A percentile compares a stretch with the other conserved stretches of the same genome.
Evolutionary conservation across 257 asterid genomes (phyloP).

Genomic region (Nicotiana undulata): DNA sequence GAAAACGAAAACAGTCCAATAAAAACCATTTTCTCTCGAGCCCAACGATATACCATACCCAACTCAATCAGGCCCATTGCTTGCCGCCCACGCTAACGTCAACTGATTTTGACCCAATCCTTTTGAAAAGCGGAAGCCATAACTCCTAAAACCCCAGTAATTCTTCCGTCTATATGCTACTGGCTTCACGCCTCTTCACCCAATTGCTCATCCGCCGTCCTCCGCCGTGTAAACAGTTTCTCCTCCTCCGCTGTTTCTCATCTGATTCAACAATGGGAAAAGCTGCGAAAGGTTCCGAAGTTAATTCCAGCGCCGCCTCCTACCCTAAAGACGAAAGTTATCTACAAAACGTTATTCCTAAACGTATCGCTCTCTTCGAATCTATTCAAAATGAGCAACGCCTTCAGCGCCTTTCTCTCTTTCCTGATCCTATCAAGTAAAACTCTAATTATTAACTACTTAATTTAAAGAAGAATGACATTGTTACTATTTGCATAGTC

Average conservation of each 20-base stretch:
- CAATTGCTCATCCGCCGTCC: slow-evolving; percentile 17
- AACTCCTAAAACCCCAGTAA: background rate
- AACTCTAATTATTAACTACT: background rate
- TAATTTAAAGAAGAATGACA: background rate
- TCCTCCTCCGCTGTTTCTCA: slow-evolving; percentile 13
- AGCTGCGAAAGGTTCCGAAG: slow-evolving; percentile 23
- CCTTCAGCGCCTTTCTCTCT: slow-evolving; percentile 46
- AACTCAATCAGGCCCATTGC: too few species aligned
- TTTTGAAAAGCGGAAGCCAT: too few species aligned
- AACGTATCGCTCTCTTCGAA: slow-evolving; percentile 55
- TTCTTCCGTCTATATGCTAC: background rate
- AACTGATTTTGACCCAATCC: too few species aligned
- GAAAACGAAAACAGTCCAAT: too few species aligned
- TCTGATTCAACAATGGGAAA: slow-evolving; percentile 43
- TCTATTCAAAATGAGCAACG: slow-evolving; percentile 41
- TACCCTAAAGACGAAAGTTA: slow-evolving; percentile 53
- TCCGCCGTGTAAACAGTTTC: slow-evolving; percentile 16
- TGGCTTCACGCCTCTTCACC: slow-evolving; percentile 19
- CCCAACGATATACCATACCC: too few species aligned
- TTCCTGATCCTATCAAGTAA: slow-evolving; percentile 61
- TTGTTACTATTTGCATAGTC: background rate
- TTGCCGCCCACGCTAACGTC: too few species aligned
- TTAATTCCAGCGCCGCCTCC: slow-evolving; percentile 22
- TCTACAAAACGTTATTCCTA: slow-evolving; percentile 54
- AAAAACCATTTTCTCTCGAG: too few species aligned